Evolutionary conservation across 2,329 filamentous ascomycete genomes (phyloP).

Genomic region (Sclerotinia spermophila): DNA sequence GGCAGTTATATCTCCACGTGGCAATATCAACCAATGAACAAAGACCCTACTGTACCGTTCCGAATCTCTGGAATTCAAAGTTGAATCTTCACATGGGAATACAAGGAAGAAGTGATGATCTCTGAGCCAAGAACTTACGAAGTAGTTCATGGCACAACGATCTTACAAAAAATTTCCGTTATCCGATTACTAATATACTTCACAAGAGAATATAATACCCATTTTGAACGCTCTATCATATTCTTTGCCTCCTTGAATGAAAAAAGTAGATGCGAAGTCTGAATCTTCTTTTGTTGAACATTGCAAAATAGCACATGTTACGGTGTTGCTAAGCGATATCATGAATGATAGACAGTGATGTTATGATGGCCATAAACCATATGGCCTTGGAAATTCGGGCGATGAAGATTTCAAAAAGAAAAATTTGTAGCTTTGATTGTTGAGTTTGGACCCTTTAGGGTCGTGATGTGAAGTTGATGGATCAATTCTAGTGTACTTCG

Average conservation of each 20-base stretch:
- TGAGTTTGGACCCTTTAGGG: background rate
- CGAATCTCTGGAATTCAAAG: background rate
- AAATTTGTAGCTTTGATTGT: background rate
- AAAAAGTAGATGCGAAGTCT: background rate
- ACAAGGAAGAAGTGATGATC: background rate
- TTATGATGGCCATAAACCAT: background rate
- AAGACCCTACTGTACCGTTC: background rate
- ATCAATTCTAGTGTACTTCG: background rate
- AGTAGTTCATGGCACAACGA: background rate
- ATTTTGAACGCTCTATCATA: background rate
- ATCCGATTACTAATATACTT: background rate
- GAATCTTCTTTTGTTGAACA: background rate
- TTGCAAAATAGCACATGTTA: background rate
- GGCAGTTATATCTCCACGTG: background rate
- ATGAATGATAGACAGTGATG: background rate
- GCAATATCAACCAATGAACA: background rate
- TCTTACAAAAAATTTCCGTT: background rate
- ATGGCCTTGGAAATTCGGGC: background rate
- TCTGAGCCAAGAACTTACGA: background rate
- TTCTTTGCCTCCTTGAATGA: background rate
- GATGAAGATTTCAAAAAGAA: background rate
- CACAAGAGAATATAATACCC: too few relatives aligned
- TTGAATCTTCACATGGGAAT: background rate
- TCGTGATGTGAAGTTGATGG: background rate
- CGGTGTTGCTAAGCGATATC: background rate